These are phyloP conservation scores for Plantago ovata DNA, from an alignment of 257 asterid species.

Conservation along the genomic window DNA sequence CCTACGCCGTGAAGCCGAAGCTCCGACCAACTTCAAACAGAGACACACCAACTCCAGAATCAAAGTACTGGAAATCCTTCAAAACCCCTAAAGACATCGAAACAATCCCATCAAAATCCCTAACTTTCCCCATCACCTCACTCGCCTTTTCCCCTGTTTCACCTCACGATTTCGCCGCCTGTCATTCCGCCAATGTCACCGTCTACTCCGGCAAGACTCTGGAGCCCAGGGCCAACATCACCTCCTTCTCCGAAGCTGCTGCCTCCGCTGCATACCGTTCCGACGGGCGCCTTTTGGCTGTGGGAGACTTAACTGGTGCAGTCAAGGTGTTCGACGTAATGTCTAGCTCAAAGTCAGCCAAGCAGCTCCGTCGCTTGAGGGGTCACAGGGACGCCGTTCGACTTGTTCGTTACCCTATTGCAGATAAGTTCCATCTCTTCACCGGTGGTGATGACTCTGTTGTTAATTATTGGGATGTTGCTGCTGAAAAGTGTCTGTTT, in stretches of 20 bases:
- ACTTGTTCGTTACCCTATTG: slow-evolving; percentile 53
- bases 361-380: slow-evolving; percentile 58
- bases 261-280: slow-evolving; percentile 65
- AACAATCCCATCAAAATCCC: slow-evolving; percentile 35
- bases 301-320: slow-evolving; percentile 69
- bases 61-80: slow-evolving; percentile 86
- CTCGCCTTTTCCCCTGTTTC: slow-evolving; percentile 54
- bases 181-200: slow-evolving; percentile 72
- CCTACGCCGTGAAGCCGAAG: slow-evolving; percentile 60
- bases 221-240: slow-evolving; percentile 44
- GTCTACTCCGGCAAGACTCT: slow-evolving; percentile 55
- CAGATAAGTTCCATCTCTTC: slow-evolving; percentile 72
- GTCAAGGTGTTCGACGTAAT: slow-evolving; percentile 72
- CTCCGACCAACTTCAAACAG: slow-evolving; percentile 53
- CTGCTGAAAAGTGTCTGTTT: slow-evolving; percentile 45
- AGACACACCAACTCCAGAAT: slow-evolving; percentile 58
- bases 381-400: slow-evolving; percentile 76
- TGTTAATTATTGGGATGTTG: slow-evolving; percentile 89
- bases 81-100: slow-evolving; percentile 60
- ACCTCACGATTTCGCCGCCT: slow-evolving; percentile 84
- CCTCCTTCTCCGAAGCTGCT: slow-evolving; percentile 49
- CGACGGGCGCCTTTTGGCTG: slow-evolving; percentile 73
- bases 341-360: slow-evolving; percentile 26
- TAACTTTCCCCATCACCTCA: slow-evolving; percentile 48
- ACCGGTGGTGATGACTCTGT: slow-evolving; percentile 91